These are phyloP conservation scores for Posidonia oceanica DNA, from an alignment of 116 monocot species.

Conservation along the genomic window DNA sequence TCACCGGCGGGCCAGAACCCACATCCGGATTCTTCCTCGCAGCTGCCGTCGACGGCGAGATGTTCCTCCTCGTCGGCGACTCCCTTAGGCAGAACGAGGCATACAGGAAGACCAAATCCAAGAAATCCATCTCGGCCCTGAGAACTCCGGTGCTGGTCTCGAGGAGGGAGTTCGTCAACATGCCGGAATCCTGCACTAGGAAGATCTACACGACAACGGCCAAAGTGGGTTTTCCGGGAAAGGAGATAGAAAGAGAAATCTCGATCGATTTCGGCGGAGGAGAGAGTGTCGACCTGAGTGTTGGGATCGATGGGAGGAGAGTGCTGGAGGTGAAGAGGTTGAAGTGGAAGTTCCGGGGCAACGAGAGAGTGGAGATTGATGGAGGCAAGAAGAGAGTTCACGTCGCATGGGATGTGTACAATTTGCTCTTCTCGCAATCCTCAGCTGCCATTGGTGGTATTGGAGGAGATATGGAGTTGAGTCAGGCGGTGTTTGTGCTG, in stretches of 20 bases:
- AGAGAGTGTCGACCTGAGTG: neutral
- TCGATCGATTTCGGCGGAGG: conserved; percentile 13
- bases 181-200: neutral
- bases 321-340: conserved; percentile 14
- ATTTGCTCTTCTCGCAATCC: conserved; percentile 49
- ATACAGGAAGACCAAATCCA: too few relatives aligned
- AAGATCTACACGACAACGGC: neutral
- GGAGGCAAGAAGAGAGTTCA: conserved; percentile 33
- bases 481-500: conserved; percentile 43
- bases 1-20: conserved; percentile 49
- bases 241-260: too few relatives aligned
- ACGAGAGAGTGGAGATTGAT: conserved; percentile 18
- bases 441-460: conserved; percentile 7
- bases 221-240: too few relatives aligned
- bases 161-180: neutral
- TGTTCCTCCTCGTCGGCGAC: conserved; percentile 25
- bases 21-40: conserved; percentile 33
- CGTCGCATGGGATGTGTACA: conserved; percentile 88
- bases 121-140: conserved; percentile 12
- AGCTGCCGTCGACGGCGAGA: conserved; percentile 41
- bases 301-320: conserved; percentile 13
- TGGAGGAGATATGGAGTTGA: conserved; percentile 6
- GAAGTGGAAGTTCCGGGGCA: conserved; percentile 23
- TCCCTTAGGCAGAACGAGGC: too few relatives aligned
- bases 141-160: neutral